These are phyloP conservation scores for Larix sibirica DNA, from an alignment of 83 land plant genomes.

Conservation along the genomic window DNA sequence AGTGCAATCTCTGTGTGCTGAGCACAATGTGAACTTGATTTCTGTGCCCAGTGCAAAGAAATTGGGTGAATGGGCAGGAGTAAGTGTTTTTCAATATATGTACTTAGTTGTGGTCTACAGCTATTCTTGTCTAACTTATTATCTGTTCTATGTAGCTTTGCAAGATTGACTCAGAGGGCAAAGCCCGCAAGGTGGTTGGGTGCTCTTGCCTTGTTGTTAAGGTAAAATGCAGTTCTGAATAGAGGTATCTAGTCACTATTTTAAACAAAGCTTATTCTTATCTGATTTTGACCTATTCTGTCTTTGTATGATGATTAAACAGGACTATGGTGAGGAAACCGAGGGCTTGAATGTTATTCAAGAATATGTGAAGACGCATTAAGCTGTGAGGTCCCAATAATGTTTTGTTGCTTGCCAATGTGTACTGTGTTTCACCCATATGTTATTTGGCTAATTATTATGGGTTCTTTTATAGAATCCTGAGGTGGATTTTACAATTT, in stretches of 20 bases:
- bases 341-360: conserved; percentile 73
- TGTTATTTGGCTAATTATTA: not conserved
- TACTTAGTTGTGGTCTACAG: not conserved
- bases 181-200: conserved; percentile 90
- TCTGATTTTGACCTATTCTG: not conserved
- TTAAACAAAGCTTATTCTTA: not conserved
- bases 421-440: not conserved
- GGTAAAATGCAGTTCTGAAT: conserved; percentile 28
- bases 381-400: conserved; percentile 1
- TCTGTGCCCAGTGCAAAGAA: conserved; percentile 86
- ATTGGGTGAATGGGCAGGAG: conserved; percentile 95
- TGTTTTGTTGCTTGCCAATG: not conserved
- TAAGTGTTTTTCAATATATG: conserved; percentile 27
- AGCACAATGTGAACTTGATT: conserved; percentile 74
- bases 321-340: conserved; percentile 87
- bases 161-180: conserved; percentile 95
- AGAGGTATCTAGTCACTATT: not conserved
- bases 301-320: not conserved
- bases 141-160: conserved; percentile 44
- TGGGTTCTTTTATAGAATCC: not conserved
- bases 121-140: not conserved
- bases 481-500: not conserved
- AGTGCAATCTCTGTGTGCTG: conserved; percentile 83
- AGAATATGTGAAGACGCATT: conserved; percentile 73
- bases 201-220: conserved; percentile 91